Evolutionary conservation across 2,329 filamentous ascomycete genomes (phyloP).

Genomic region (Xylariaceae sp.): DNA sequence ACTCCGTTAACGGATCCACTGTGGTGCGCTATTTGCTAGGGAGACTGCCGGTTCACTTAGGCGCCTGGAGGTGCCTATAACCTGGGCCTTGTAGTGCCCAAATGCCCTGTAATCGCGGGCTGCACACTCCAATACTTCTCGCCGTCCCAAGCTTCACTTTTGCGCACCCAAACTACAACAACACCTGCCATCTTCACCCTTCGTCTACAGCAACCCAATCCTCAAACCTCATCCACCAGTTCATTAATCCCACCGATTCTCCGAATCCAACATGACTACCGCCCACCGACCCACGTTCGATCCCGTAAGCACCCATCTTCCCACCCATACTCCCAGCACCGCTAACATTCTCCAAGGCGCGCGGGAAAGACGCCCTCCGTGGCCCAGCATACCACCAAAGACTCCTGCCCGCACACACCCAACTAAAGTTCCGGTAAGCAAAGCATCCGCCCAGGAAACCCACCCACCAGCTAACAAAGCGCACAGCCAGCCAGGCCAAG

Average conservation of each 20-base stretch:
- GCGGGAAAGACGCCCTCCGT: slow-evolving; percentile 89
- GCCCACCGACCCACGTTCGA: slow-evolving; percentile 91
- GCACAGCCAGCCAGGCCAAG: slow-evolving; percentile 77
- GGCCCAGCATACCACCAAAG: slow-evolving; percentile 95
- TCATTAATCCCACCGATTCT: neutral
- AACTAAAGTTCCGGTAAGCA: slow-evolving; percentile 75
- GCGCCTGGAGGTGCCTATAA: too few species aligned
- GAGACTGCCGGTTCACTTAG: too few species aligned
- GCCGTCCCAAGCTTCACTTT: too few species aligned
- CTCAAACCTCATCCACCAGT: neutral
- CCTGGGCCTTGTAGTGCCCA: too few species aligned
- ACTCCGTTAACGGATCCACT: too few species aligned
- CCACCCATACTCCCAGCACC: neutral
- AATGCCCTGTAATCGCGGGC: neutral
- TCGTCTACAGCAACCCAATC: neutral
- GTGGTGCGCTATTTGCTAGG: too few species aligned
- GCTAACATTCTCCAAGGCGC: slow-evolving; percentile 53
- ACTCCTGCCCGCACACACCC: slow-evolving; percentile 87
- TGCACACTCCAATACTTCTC: too few species aligned
- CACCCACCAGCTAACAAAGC: neutral
- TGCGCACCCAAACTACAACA: too few species aligned
- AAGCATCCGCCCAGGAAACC: neutral
- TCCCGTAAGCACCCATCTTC: slow-evolving; percentile 56
- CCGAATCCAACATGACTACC: slow-evolving; percentile 52
- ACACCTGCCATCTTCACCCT: neutral